These are phyloP conservation scores for Ogataea hybrid DNA, from an alignment of 1,139 yeast genomes.

Conservation along the genomic window DNA sequence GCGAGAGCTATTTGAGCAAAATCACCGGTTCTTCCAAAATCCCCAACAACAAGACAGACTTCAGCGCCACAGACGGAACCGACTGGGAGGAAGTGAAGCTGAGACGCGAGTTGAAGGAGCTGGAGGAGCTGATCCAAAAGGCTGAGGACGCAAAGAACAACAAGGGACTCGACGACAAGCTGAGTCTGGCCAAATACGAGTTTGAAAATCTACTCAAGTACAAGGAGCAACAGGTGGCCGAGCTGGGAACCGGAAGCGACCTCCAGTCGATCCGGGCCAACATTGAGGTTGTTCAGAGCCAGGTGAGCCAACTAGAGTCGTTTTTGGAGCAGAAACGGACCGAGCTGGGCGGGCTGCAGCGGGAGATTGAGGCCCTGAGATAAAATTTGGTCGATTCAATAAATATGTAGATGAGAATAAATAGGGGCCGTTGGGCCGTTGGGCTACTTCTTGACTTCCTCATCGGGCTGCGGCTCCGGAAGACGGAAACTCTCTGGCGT, in stretches of 20 bases:
- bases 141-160: slow-evolving; percentile 54
- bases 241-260: slow-evolving; percentile 30
- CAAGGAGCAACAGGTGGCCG: slow-evolving; percentile 52
- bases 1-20: slow-evolving; percentile 43
- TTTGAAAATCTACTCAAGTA: slow-evolving; percentile 77
- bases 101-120: slow-evolving; percentile 71
- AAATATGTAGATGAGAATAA: neutral
- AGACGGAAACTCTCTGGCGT: slow-evolving; percentile 80
- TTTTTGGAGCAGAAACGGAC: slow-evolving; percentile 50
- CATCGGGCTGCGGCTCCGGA: slow-evolving; percentile 81
- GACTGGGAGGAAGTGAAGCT: slow-evolving; percentile 91
- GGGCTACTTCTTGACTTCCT: slow-evolving; percentile 33
- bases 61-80: slow-evolving; percentile 57
- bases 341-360: slow-evolving; percentile 48
- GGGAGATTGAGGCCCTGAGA: slow-evolving; percentile 37
- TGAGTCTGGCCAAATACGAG: slow-evolving; percentile 57
- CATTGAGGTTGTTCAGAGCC: slow-evolving; percentile 61
- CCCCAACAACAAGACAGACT: slow-evolving; percentile 30
- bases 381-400: neutral
- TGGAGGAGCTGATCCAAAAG: slow-evolving; percentile 60
- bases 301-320: slow-evolving; percentile 58
- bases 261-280: slow-evolving; percentile 51
- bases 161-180: slow-evolving; percentile 42
- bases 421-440: no score
- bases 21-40: slow-evolving; percentile 29